Conservation (phyloP, 805 yeast genomes). For the Saccharomyces paradoxus region DNA sequence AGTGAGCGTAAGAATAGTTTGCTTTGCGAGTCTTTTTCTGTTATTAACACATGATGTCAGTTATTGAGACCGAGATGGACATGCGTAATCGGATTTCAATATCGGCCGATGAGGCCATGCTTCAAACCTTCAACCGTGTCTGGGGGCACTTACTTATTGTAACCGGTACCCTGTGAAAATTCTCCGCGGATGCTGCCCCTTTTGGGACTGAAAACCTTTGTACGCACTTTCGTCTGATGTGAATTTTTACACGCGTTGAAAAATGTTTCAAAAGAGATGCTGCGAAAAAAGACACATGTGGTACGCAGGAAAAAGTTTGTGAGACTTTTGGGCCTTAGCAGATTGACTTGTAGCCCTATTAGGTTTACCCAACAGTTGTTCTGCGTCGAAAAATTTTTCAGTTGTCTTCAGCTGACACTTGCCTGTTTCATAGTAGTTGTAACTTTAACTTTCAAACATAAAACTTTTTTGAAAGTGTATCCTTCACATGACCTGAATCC, state of each 20-base stretch:
- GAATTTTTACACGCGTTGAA: background rate
- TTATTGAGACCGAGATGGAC: background rate
- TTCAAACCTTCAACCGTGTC: background rate
- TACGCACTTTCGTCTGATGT: background rate
- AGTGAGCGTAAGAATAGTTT: background rate
- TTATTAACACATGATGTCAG: background rate
- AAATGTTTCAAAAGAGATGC: background rate
- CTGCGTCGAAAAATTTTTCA: background rate
- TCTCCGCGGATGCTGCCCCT: background rate
- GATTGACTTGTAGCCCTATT: background rate
- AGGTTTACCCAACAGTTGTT: background rate
- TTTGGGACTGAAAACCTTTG: background rate
- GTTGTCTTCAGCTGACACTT: background rate
- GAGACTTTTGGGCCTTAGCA: background rate
- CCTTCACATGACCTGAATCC: background rate
- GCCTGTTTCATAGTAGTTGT: background rate
- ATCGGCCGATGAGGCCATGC: background rate
- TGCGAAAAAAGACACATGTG: background rate
- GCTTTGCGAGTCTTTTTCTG: background rate
- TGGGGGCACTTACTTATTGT: background rate
- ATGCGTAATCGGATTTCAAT: background rate
- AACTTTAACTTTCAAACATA: background rate
- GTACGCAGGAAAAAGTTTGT: background rate
- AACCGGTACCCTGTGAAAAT: background rate
- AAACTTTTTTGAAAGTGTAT: background rate